Conservation (phyloP, 495 filamentous ascomycete species). For the Xylaria longipes region DNA sequence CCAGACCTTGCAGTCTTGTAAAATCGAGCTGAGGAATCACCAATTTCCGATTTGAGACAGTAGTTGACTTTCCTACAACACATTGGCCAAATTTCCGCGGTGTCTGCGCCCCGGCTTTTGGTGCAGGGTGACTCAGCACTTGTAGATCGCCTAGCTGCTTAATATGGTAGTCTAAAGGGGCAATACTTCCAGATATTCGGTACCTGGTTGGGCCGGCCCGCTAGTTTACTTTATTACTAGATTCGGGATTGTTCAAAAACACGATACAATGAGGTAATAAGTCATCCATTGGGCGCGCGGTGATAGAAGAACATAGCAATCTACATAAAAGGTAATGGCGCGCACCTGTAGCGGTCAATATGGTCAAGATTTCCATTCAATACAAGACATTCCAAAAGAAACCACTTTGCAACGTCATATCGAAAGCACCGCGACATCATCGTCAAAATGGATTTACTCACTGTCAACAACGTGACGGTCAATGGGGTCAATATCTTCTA, state of each 20-base stretch:
- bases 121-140: not conserved
- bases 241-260: not conserved
- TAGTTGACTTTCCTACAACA: not conserved
- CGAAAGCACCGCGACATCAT: not conserved
- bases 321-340: not conserved
- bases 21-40: not conserved
- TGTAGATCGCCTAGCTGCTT: not conserved
- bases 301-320: not conserved
- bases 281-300: not conserved
- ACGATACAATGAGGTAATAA: not conserved
- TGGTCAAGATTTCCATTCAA: not conserved
- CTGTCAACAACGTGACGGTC: not conserved
- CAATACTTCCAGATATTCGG: not conserved
- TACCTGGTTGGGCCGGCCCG: not conserved
- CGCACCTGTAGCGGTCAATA: not conserved
- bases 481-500: slow-evolving; percentile 63
- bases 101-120: not conserved
- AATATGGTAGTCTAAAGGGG: not conserved
- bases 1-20: not conserved
- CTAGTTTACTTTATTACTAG: not conserved
- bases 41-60: not conserved
- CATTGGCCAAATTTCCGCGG: not conserved
- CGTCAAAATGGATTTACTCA: not conserved
- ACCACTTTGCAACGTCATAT: not conserved
- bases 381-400: not conserved